These are phyloP conservation scores for Pisolithus tinctorius DNA, from an alignment of 768 basidiomycete genomes.

Conservation along the genomic window DNA sequence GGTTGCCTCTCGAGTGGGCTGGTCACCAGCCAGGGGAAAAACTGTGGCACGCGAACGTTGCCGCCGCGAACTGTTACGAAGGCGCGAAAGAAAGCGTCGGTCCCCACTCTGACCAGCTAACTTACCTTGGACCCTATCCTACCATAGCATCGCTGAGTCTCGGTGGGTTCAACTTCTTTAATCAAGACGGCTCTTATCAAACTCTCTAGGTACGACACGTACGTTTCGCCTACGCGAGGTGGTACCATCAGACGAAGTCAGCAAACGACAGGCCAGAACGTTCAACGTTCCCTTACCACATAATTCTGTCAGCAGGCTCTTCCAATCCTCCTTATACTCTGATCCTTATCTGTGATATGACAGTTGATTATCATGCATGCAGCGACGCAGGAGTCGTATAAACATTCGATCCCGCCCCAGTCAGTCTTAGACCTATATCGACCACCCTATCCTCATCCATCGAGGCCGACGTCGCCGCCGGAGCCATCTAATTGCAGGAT, in stretches of 20 bases:
- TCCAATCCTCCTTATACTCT: neutral
- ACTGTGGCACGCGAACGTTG: constrained; percentile 76
- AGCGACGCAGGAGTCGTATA: constrained; percentile 75
- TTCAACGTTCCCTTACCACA: constrained; percentile 73
- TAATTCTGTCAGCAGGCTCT: constrained; percentile 54
- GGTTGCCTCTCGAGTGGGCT: constrained; percentile 65
- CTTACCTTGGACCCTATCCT: constrained; percentile 76
- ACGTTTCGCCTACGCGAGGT: constrained; percentile 74
- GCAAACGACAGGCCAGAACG: constrained; percentile 55
- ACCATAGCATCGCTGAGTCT: constrained; percentile 83
- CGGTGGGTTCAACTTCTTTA: constrained; percentile 35
- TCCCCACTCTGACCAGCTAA: constrained; percentile 75
- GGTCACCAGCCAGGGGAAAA: constrained; percentile 22
- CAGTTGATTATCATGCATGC: constrained; percentile 87
- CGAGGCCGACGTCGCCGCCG: constrained; percentile 10
- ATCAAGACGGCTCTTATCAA: neutral
- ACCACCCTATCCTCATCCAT: constrained; percentile 42
- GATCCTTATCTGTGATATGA: neutral
- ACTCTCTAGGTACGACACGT: constrained; percentile 51
- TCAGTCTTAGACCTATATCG: constrained; percentile 63
- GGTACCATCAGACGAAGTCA: constrained; percentile 54
- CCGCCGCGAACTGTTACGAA: constrained; percentile 79
- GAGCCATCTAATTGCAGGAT: constrained; percentile 64
- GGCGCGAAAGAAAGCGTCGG: constrained; percentile 80
- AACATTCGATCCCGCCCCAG: constrained; percentile 74